Conservation (phyloP, 805 yeast species). For the Cyberlindnera mrakii region DNA sequence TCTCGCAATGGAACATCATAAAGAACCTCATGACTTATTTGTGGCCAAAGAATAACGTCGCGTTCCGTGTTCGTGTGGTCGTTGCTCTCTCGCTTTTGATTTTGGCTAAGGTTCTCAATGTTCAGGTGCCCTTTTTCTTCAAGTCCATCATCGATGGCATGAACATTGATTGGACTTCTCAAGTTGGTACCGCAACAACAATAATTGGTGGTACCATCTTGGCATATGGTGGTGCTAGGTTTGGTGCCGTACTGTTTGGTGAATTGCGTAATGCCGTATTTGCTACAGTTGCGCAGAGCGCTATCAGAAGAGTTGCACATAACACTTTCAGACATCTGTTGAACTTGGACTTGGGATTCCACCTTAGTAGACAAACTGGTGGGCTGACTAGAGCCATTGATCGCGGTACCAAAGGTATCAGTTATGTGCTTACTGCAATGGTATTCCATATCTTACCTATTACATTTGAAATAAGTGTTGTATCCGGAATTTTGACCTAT, state of each 20-base stretch:
- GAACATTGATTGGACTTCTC: constrained; percentile 80
- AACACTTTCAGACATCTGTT: constrained; percentile 82
- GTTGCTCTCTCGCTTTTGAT: constrained; percentile 70
- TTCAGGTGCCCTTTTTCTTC: constrained; percentile 94
- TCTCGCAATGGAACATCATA: constrained; percentile 46
- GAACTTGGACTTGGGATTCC: constrained; percentile 83
- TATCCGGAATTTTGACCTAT: constrained; percentile 88
- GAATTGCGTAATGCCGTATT: constrained; percentile 93
- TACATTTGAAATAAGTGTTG: constrained; percentile 85
- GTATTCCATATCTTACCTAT: constrained; percentile 96
- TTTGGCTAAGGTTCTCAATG: constrained; percentile 79
- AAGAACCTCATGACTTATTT: constrained; percentile 60
- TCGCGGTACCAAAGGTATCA: constrained; percentile 95
- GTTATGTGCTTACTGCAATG: constrained; percentile 89
- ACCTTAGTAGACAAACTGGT: constrained; percentile 88
- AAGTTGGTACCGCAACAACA: constrained; percentile 58
- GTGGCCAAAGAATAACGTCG: constrained; percentile 73
- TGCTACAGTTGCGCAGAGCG: constrained; percentile 92
- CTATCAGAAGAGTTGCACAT: constrained; percentile 83
- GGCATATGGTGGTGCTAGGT: constrained; percentile 90
- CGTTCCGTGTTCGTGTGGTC: constrained; percentile 67
- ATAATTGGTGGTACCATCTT: constrained; percentile 63
- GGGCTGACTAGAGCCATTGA: constrained; percentile 95
- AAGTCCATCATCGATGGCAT: constrained; percentile 82
- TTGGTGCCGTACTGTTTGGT: constrained; percentile 91